phyloP scores from a whole-genome alignment of 2,329 filamentous ascomycete genomes.

The Aureobasidium melanogenum region DNA sequence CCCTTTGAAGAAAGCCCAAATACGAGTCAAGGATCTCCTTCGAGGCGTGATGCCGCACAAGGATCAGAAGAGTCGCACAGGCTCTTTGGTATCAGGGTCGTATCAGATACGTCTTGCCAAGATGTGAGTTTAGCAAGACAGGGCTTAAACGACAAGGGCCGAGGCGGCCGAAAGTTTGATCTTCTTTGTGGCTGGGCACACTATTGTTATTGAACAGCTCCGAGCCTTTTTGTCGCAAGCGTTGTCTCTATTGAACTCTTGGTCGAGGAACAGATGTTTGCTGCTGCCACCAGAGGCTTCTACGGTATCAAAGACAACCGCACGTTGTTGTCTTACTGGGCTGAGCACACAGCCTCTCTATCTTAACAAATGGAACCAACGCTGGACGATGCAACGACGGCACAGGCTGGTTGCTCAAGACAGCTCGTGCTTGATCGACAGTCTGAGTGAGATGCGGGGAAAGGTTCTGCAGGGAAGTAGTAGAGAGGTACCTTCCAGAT shows the following conservation, averaged over 20 bases:
- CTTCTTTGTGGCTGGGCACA: not conserved
- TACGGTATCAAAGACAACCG: not conserved
- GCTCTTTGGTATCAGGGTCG: not conserved
- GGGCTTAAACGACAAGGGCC: not conserved
- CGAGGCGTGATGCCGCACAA: not conserved
- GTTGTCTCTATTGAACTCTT: conserved; percentile 6
- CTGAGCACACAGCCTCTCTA: not conserved
- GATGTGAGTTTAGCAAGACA: not conserved
- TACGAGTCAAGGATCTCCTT: not conserved
- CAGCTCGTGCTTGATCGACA: not conserved
- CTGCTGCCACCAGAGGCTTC: conserved; percentile 2
- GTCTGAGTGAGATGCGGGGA: not conserved
- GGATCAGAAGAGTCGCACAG: not conserved
- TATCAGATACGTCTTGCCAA: conserved; percentile 1
- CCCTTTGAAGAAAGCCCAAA: not conserved
- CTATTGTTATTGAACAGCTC: not conserved
- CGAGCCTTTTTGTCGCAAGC: not conserved
- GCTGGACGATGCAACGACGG: not conserved
- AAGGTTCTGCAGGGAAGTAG: not conserved
- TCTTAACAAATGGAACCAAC: not conserved
- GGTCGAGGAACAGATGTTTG: not conserved
- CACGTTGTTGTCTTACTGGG: not conserved
- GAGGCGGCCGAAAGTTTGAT: conserved; percentile 7
- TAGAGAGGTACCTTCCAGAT: not conserved
- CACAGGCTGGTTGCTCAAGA: not conserved